Evolutionary conservation across 768 basidiomycete species (phyloP).

Genomic region (Leccinum disarticulatum): DNA sequence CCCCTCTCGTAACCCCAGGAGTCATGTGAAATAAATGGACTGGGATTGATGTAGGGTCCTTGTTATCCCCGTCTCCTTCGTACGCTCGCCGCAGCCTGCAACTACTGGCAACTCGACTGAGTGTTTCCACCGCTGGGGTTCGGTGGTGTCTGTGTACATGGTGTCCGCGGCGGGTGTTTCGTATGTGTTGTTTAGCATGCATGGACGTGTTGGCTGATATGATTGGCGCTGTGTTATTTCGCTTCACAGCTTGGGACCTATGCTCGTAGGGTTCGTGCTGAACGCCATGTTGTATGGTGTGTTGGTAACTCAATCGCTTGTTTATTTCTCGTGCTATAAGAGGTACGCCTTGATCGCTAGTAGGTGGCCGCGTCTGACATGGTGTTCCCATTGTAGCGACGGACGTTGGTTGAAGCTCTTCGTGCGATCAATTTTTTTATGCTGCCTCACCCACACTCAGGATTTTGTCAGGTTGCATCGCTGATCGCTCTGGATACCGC

Average conservation of each 20-base stretch:
- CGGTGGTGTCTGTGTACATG: slow-evolving; percentile 18
- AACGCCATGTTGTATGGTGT: slow-evolving; percentile 37
- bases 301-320: slow-evolving; percentile 35
- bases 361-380: not conserved
- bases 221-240: not conserved
- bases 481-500: slow-evolving; percentile 25
- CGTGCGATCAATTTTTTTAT: slow-evolving; percentile 8
- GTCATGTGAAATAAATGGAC: slow-evolving; percentile 13
- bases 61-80: slow-evolving; percentile 8
- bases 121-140: slow-evolving; percentile 2
- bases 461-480: slow-evolving; percentile 16
- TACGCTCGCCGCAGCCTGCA: not conserved
- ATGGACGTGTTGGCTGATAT: not conserved
- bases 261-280: slow-evolving; percentile 36
- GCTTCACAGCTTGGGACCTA: slow-evolving; percentile 32
- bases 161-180: slow-evolving; percentile 22
- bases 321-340: slow-evolving; percentile 32
- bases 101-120: slow-evolving; percentile 7
- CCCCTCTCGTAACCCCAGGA: slow-evolving; percentile 17
- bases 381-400: slow-evolving; percentile 13
- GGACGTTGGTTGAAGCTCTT: slow-evolving; percentile 25
- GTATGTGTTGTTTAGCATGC: slow-evolving; percentile 11
- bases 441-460: not conserved
- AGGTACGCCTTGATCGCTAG: slow-evolving; percentile 13
- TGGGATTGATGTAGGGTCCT: not conserved